A percentile compares a stretch with the other conserved stretches of the same genome.
Evolutionary conservation across 179 eudicot species (phyloP).

Genomic region (Heliamphora pulchella): DNA sequence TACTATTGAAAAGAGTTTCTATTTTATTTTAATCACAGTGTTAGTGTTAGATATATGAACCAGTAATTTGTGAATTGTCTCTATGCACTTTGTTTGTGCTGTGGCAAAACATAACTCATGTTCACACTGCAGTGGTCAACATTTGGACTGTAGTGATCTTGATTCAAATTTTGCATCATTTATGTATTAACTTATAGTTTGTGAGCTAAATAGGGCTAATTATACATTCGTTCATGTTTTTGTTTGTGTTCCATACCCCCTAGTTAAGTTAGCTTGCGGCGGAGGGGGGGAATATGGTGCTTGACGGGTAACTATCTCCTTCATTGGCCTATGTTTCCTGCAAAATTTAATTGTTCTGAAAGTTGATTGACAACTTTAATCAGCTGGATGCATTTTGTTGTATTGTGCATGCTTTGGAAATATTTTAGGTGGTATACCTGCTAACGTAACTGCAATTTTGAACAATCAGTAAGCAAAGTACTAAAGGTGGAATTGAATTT

Average conservation of each 20-base stretch:
- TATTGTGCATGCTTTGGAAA: not conserved
- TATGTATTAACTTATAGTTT: not conserved
- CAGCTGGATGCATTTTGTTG: not conserved
- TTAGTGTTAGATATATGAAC: not conserved
- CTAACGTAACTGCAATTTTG: not conserved
- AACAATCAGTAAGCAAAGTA: not conserved
- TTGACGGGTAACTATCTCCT: not conserved
- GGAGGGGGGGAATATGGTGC: too few relatives aligned
- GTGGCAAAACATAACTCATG: not conserved
- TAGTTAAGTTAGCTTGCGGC: not conserved
- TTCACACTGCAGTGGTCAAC: not conserved
- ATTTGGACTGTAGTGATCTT: not conserved
- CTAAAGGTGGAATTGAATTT: not conserved
- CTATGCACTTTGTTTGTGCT: not conserved
- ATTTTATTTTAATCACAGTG: not conserved
- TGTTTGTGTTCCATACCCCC: not conserved
- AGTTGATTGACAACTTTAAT: not conserved
- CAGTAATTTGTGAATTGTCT: conserved; percentile 5
- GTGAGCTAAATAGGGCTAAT: not conserved
- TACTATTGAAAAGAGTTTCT: not conserved
- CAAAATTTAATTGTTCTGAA: not conserved
- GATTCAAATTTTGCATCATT: not conserved
- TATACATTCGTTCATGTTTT: not conserved
- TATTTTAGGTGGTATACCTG: too few relatives aligned
- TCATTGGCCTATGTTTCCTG: not conserved